phyloP scores from a whole-genome alignment of 768 basidiomycete genomes.

The Dacryopinax spathularia region DNA sequence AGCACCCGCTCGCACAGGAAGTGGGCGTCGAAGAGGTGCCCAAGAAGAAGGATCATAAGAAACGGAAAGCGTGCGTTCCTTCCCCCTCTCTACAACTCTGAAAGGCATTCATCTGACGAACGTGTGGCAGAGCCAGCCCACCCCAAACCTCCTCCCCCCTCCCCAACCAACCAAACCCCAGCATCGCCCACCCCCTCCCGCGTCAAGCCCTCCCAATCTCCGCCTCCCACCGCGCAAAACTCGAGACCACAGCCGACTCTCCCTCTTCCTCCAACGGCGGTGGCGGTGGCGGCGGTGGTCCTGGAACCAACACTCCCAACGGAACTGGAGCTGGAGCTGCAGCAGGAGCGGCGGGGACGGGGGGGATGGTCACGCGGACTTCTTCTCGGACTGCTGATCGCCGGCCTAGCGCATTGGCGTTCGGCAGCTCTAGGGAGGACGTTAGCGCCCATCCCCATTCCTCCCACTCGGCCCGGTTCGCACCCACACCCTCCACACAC shows the following conservation, averaged over 20 bases:
- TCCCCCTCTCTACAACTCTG: too few species aligned
- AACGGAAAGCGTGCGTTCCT: background rate
- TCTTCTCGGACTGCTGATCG: background rate
- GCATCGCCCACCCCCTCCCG: background rate
- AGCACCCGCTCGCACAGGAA: background rate
- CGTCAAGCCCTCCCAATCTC: background rate
- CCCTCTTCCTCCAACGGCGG: background rate
- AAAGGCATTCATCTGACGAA: too few species aligned
- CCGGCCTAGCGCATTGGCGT: background rate
- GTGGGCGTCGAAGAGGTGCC: background rate
- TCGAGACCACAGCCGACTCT: background rate
- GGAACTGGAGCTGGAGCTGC: too few species aligned
- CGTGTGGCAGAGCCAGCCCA: background rate
- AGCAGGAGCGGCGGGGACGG: too few species aligned
- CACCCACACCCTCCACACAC: conserved; percentile 5
- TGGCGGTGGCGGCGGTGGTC: too few species aligned
- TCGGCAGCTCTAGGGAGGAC: too few species aligned
- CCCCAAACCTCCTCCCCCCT: background rate
- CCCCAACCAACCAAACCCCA: background rate
- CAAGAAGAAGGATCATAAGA: conserved; percentile 2
- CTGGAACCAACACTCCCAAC: too few species aligned
- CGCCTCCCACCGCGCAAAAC: background rate
- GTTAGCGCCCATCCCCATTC: background rate
- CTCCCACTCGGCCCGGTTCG: conserved; percentile 1
- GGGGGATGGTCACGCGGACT: background rate